Evolutionary conservation across 129 eudicot species (phyloP).

Genomic region (Helianthus annuus): HanXRQr2.0-SUNRISE NC_035438.2:98035549-98036048

Average conservation of each 20-base stretch:
- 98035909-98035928: no score
- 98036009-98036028: no score
- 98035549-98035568: neutral
- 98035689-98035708: constrained; percentile 13
- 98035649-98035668: neutral
- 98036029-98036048: no score
- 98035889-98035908: no score
- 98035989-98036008: no score
- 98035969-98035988: no score
- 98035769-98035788: constrained; percentile 4
- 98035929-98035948: no score
- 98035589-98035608: constrained; percentile 13
- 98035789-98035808: neutral
- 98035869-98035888: no score
- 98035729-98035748: neutral
- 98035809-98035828: no score
- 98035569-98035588: constrained; percentile 12
- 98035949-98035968: no score
- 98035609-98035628: constrained; percentile 6
- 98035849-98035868: no score
- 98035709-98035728: neutral
- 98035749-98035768: constrained; percentile 14
- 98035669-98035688: neutral
- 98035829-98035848: no score
- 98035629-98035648: constrained; percentile 5